phyloP scores from a whole-genome alignment of 306 rosid species.

The Prunus mume region DNA sequence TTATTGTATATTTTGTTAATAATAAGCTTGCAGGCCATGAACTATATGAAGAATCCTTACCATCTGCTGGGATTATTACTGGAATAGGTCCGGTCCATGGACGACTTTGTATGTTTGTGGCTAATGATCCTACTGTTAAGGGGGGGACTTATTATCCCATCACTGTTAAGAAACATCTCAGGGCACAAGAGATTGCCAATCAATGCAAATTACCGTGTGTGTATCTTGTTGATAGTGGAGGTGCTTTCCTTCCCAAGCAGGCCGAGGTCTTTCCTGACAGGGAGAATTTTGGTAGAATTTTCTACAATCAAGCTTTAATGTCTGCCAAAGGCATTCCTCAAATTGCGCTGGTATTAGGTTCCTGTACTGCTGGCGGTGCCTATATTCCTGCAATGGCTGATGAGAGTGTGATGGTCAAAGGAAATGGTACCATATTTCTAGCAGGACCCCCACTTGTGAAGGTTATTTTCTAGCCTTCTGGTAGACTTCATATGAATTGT shows the following conservation, averaged over 20 bases:
- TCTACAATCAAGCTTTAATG: slow-evolving; percentile 86
- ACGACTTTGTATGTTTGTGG: slow-evolving; percentile 90
- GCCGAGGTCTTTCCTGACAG: slow-evolving; percentile 93
- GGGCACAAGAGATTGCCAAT: slow-evolving; percentile 93
- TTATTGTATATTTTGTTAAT: slow-evolving; percentile 27
- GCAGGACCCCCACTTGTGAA: slow-evolving; percentile 98
- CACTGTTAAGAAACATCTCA: slow-evolving; percentile 94
- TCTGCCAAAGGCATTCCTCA: slow-evolving; percentile 90
- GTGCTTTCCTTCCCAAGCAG: slow-evolving; percentile 97
- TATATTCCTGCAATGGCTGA: slow-evolving; percentile 99
- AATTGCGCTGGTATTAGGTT: slow-evolving; percentile 88
- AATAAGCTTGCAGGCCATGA: slow-evolving; percentile 93
- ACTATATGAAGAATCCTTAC: slow-evolving; percentile 70
- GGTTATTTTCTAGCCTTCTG: slow-evolving; percentile 43
- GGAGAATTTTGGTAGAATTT: slow-evolving; percentile 92
- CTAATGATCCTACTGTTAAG: slow-evolving; percentile 92
- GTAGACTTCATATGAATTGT: slow-evolving; percentile 8
- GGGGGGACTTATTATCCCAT: slow-evolving; percentile 96
- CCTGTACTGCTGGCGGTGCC: slow-evolving; percentile 98
- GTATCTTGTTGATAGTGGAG: slow-evolving; percentile 97
- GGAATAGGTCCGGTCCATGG: slow-evolving; percentile 96
- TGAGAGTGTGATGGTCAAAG: slow-evolving; percentile 98
- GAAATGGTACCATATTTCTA: slow-evolving; percentile 89
- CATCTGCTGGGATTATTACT: slow-evolving; percentile 85
- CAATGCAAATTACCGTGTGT: slow-evolving; percentile 84